Base-by-base conservation (phyloP, 768 basidiomycete genomes). In the Lactarius hengduanensis region DNA sequence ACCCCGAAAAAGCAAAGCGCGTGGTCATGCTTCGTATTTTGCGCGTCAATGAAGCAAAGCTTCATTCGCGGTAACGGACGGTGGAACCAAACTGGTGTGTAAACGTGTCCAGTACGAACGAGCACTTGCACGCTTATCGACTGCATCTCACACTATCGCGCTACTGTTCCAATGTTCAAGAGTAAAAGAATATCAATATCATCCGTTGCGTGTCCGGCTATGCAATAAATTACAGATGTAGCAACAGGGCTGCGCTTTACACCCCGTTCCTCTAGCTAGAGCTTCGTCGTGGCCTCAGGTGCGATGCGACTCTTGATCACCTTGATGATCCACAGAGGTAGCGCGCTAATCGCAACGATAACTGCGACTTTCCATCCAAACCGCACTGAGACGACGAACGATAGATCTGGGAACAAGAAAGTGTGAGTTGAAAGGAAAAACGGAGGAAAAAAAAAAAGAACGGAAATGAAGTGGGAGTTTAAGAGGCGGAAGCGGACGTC, bases 301-400 rank as follows among this genome's bases (percentile, higher is more conserved):
- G 94, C 90, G 63, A 98, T 80, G 75, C 90, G 84, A 78, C 88
- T 87, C 72, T 89, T 87, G 71, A 96, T 87, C 66, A 90, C 75
- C 77, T 97, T 98, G 80, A 96, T 86, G 70, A 96, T 83, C 75
- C 91, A 97, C 53, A 99, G 78, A 7, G 97, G 97, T 68, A 96
- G 80, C 8, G 95, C 91, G 71, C 94, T 96, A 77, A 99, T 85
- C 8, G 91, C 94, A 3, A 99, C 95, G 73, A 98, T 97, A 57
- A 96, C 86, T 0, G 91, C 91, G 15, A 97, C 92, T 78, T 98
- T 98, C 93, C 92, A 96, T 26, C 88, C 86, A 78, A n/a, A 99
- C 28, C 86, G 84, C 40, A 86, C 74, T 5, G 96, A 93, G 5
- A 96, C 81, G 45, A 98, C 96, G 73, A 98, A 98, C 0, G 90